Conservation (phyloP, 1,284 basidiomycete genomes). For the Rugosomyces carneus region DNA sequence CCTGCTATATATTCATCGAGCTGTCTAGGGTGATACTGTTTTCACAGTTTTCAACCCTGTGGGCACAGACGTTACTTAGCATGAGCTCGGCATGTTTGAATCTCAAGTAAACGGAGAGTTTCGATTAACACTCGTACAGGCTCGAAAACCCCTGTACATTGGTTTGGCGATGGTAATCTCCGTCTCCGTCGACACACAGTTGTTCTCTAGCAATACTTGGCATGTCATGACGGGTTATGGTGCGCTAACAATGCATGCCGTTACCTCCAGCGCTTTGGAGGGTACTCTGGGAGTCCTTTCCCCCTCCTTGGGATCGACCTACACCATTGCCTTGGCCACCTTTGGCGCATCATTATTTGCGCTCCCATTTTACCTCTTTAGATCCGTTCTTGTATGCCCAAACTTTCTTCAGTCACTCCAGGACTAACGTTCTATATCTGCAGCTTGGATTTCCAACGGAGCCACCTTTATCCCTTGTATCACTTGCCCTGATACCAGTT, state of each 20-base stretch:
- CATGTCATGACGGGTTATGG: slow-evolving; percentile 55
- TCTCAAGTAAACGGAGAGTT: not conserved
- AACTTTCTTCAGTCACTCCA: slow-evolving; percentile 19
- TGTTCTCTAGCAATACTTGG: slow-evolving; percentile 40
- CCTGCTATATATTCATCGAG: not conserved
- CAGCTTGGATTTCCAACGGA: slow-evolving; percentile 32
- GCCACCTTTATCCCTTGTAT: slow-evolving; percentile 43
- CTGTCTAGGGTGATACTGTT: slow-evolving; percentile 55
- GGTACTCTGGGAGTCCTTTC: slow-evolving; percentile 53
- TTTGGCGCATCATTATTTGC: slow-evolving; percentile 59
- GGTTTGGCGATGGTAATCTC: slow-evolving; percentile 40
- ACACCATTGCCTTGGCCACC: slow-evolving; percentile 46
- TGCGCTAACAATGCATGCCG: slow-evolving; percentile 51
- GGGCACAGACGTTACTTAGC: slow-evolving; percentile 48
- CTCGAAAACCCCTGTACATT: slow-evolving; percentile 41
- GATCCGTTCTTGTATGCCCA: slow-evolving; percentile 48
- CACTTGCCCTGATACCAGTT: slow-evolving; percentile 52
- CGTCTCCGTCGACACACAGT: slow-evolving; percentile 47
- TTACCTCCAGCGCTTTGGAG: slow-evolving; percentile 54
- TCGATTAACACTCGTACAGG: slow-evolving; percentile 24
- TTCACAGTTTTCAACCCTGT: slow-evolving; percentile 58
- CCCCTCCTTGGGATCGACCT: slow-evolving; percentile 47
- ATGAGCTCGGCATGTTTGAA: slow-evolving; percentile 38
- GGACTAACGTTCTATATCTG: slow-evolving; percentile 4
- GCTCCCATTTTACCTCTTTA: slow-evolving; percentile 57